Evolutionary conservation across 1,284 basidiomycete genomes (phyloP).

Genomic region (Cutaneotrichosporon curvatum): DNA sequence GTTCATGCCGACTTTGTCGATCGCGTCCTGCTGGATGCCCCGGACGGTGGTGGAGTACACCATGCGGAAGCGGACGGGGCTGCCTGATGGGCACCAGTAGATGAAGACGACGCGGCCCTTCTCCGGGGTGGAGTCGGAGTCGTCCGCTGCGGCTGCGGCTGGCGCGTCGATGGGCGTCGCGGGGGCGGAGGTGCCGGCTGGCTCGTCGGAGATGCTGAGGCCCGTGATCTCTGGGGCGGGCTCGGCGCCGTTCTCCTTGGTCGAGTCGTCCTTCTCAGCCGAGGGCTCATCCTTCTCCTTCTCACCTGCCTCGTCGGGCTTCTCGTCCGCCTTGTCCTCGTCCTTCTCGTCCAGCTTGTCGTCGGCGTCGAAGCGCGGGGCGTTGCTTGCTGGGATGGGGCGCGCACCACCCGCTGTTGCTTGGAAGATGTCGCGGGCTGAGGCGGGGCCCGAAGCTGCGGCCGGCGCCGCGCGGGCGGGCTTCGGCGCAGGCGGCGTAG

Average conservation of each 20-base stretch:
- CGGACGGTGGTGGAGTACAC: conserved; percentile 67
- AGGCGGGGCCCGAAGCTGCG: conserved; percentile 7
- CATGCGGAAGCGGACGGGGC: conserved; percentile 76
- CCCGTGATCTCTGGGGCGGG: conserved; percentile 5
- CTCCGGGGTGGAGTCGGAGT: conserved; percentile 55
- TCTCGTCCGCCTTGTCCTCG: conserved; percentile 8
- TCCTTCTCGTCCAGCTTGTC: conserved; percentile 1
- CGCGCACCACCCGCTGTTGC: conserved; percentile 35
- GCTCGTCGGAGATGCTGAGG: conserved; percentile 9
- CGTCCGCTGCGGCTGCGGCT: conserved; percentile 24
- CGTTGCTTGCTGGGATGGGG: conserved; percentile 16
- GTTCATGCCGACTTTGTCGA: conserved; percentile 49
- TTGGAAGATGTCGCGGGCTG: conserved; percentile 36
- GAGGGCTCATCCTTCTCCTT: conserved; percentile 2
- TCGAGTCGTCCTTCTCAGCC: conserved; percentile 6
- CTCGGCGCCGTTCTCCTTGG: conserved; percentile 2
- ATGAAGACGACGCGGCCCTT: conserved; percentile 60
- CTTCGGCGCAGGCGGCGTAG: conserved; percentile 44
- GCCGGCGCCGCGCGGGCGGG: conserved; percentile 5
- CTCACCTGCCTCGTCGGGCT: conserved; percentile 1
- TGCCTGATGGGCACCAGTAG: conserved; percentile 73
- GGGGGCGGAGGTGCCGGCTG: neutral
- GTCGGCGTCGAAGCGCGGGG: conserved; percentile 11
- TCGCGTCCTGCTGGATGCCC: conserved; percentile 55
- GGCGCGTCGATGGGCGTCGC: conserved; percentile 2